Evolutionary conservation across 164 flowering plant species (phyloP).

Genomic region (Tinospora cordifolia): DNA sequence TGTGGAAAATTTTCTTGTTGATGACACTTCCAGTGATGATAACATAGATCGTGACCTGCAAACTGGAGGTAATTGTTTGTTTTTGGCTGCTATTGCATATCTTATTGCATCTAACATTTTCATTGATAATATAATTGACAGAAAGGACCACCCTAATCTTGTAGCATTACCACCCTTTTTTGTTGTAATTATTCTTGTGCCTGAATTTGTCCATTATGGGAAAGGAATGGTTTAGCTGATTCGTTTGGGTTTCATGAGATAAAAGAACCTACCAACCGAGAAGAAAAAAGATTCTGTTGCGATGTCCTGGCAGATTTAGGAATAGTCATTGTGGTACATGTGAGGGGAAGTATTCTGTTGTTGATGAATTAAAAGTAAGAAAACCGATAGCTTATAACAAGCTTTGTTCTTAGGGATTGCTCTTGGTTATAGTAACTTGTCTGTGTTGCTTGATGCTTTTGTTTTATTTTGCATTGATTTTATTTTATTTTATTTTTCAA

Average conservation of each 20-base stretch:
- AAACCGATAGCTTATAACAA: background rate
- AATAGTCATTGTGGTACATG: background rate
- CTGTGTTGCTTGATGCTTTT: background rate
- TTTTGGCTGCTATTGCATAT: background rate
- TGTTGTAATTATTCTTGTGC: background rate
- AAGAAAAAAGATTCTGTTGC: background rate
- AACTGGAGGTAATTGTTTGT: conserved; percentile 43
- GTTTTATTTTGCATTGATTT: background rate
- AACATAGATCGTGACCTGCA: conserved; percentile 50
- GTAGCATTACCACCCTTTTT: background rate
- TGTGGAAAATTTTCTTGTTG: conserved; percentile 62
- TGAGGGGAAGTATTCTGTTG: background rate
- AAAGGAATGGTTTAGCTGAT: background rate
- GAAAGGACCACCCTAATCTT: background rate
- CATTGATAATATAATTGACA: background rate
- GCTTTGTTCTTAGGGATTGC: background rate
- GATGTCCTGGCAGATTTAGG: background rate
- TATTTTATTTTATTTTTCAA: background rate
- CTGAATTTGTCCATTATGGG: background rate
- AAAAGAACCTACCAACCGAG: background rate
- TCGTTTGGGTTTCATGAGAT: background rate
- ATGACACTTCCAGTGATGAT: conserved; percentile 89
- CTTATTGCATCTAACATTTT: background rate
- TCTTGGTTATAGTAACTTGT: background rate
- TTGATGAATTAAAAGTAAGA: too few species aligned